phyloP scores from a whole-genome alignment of 805 yeast genomes.

The Cyberlindnera maclurae region DNA sequence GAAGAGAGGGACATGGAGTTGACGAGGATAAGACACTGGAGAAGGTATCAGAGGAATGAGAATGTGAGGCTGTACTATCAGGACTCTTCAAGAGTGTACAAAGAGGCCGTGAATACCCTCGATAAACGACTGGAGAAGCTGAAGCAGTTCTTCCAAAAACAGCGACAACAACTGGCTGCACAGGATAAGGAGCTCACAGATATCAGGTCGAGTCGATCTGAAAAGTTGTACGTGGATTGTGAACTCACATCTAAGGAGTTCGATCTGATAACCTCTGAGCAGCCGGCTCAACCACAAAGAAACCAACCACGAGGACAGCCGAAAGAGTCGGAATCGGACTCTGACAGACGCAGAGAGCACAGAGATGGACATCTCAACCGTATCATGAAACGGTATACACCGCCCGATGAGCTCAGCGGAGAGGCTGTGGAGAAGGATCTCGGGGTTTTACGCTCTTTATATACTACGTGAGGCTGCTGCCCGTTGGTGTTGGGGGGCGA shows the following conservation, averaged over 20 bases:
- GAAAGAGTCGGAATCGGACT: conserved; percentile 5
- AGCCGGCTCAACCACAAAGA: background rate
- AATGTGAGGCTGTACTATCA: conserved; percentile 20
- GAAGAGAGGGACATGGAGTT: conserved; percentile 30
- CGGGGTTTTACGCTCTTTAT: conserved; percentile 6
- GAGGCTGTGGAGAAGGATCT: conserved; percentile 26
- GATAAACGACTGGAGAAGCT: conserved; percentile 25
- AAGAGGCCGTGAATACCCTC: conserved; percentile 22
- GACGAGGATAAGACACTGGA: conserved; percentile 19
- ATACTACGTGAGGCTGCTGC: background rate
- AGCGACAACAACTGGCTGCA: conserved; percentile 20
- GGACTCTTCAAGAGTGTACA: conserved; percentile 22
- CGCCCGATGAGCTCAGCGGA: conserved; percentile 23
- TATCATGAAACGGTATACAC: conserved; percentile 22
- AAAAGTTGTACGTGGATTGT: conserved; percentile 22
- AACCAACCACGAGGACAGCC: background rate
- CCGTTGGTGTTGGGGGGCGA: no score
- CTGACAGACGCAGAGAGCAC: conserved; percentile 4
- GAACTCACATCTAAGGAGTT: conserved; percentile 27
- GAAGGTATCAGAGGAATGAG: conserved; percentile 22
- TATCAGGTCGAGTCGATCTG: conserved; percentile 24
- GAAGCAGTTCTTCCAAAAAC: conserved; percentile 27
- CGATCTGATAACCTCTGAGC: conserved; percentile 6
- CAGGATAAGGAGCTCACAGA: conserved; percentile 24
- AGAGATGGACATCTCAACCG: conserved; percentile 16